Percentiles rank a stretch among this genome's conserved stretches.
Evolutionary conservation across 1,139 yeast genomes (phyloP).

Genomic region (Zygoascus meyerae): DNA sequence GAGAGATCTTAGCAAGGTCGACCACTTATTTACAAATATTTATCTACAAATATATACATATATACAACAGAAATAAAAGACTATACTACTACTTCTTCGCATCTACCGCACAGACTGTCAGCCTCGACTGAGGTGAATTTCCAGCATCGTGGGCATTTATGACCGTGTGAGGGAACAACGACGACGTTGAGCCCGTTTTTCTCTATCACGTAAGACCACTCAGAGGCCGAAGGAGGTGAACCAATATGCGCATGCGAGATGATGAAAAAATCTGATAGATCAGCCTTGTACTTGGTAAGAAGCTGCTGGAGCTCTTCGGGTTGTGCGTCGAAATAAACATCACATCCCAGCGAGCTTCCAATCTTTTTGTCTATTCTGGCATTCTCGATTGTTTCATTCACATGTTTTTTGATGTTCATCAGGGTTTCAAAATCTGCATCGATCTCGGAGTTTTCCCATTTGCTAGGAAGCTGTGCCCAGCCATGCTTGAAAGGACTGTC

Average conservation of each 20-base stretch:
- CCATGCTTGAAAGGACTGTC: constrained; percentile 52
- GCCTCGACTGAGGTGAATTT: constrained; percentile 52
- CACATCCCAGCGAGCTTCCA: constrained; percentile 62
- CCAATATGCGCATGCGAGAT: constrained; percentile 52
- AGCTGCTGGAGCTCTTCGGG: constrained; percentile 18
- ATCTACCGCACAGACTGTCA: constrained; percentile 59
- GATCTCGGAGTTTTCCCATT: constrained; percentile 34
- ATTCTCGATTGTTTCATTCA: constrained; percentile 44
- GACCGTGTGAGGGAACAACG: constrained; percentile 42
- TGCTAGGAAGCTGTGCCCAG: constrained; percentile 37
- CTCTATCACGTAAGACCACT: constrained; percentile 32
- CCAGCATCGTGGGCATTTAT: constrained; percentile 95
- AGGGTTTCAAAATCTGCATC: constrained; percentile 35
- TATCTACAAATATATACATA: constrained; percentile 1
- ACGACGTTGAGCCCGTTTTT: constrained; percentile 33
- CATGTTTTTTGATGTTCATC: constrained; percentile 44
- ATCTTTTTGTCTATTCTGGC: constrained; percentile 46
- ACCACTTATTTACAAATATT: neutral
- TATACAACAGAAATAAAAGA: neutral
- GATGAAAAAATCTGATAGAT: constrained; percentile 53
- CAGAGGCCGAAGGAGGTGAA: constrained; percentile 21
- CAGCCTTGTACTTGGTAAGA: constrained; percentile 22
- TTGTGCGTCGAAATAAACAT: constrained; percentile 37
- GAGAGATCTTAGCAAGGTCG: neutral
- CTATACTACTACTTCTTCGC: constrained; percentile 41